Percentiles rank a stretch among this genome's conserved stretches.
Conservation (phyloP, 2,329 filamentous ascomycete genomes). For the Aspergillus arachidicola region DNA sequence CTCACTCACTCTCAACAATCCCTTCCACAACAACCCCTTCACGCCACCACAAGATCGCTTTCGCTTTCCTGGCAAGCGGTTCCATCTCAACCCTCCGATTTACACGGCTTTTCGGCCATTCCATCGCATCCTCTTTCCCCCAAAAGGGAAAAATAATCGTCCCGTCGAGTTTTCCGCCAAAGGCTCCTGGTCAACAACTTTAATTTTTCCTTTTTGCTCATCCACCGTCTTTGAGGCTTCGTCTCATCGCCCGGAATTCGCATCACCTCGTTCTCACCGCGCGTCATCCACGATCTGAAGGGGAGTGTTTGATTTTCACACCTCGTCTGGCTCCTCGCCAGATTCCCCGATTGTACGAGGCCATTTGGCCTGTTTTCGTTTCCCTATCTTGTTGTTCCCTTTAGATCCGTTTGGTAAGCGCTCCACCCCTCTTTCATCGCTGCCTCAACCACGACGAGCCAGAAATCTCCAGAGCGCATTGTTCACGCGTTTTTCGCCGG, state of each 20-base stretch:
- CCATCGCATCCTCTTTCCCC: background rate
- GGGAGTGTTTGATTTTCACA: conserved; percentile 23
- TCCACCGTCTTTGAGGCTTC: conserved; percentile 2
- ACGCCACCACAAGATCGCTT: conserved; percentile 6
- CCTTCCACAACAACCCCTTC: conserved; percentile 11
- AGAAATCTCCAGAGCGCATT: conserved; percentile 23
- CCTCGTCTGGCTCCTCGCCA: conserved; percentile 30
- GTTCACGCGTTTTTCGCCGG: conserved; percentile 18
- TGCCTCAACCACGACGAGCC: conserved; percentile 8
- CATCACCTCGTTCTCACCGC: conserved; percentile 21
- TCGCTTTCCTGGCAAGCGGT: background rate
- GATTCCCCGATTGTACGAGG: conserved; percentile 28
- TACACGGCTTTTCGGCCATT: background rate
- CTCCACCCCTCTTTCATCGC: conserved; percentile 14
- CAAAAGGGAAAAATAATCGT: background rate
- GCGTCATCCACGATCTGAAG: conserved; percentile 20
- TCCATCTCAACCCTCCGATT: background rate
- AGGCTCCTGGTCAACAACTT: background rate
- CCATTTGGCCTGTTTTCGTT: conserved; percentile 32
- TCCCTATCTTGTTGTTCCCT: conserved; percentile 27
- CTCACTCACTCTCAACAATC: background rate
- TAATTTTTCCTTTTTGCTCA: background rate
- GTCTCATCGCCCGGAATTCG: conserved; percentile 17
- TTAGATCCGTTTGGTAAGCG: conserved; percentile 34
- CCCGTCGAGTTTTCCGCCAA: background rate